Conservation (phyloP, 495 filamentous ascomycete genomes). For the Cenococcum geophilum region DNA sequence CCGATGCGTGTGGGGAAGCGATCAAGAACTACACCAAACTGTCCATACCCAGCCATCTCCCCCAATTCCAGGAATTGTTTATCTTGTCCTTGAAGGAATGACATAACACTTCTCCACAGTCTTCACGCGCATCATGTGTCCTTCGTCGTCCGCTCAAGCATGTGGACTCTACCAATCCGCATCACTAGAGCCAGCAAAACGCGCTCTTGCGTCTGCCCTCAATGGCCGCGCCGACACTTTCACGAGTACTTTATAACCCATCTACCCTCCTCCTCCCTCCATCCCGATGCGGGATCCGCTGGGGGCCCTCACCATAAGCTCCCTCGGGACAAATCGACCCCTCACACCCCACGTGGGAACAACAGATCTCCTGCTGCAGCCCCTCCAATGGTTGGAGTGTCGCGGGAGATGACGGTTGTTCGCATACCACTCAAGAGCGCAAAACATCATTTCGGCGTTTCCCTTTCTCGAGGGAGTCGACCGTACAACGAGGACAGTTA, state of each 20-base stretch:
- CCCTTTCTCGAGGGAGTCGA: conserved; percentile 70
- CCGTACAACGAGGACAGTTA: conserved; percentile 89
- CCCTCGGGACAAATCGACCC: conserved; percentile 74
- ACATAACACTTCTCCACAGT: neutral
- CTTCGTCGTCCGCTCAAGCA: conserved; percentile 17
- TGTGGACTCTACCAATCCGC: conserved; percentile 25
- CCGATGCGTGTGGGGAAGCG: neutral
- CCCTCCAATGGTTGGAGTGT: conserved; percentile 29
- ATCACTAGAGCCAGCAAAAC: conserved; percentile 14
- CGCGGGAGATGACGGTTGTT: conserved; percentile 86
- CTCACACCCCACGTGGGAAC: conserved; percentile 58
- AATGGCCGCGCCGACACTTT: conserved; percentile 51
- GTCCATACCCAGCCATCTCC: neutral
- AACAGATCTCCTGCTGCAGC: conserved; percentile 40
- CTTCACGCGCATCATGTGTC: conserved; percentile 20
- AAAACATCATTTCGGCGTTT: conserved; percentile 90
- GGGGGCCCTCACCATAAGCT: conserved; percentile 70
- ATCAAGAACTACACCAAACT: neutral
- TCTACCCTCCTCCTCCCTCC: conserved; percentile 84
- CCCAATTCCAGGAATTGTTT: neutral
- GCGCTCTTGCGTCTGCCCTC: conserved; percentile 5
- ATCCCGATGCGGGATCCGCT: conserved; percentile 70
- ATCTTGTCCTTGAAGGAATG: neutral
- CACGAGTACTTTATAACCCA: conserved; percentile 97
- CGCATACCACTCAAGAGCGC: conserved; percentile 91